Base-by-base conservation (phyloP, 2,329 filamentous ascomycete genomes). In the Fusarium liriodendri region DNA sequence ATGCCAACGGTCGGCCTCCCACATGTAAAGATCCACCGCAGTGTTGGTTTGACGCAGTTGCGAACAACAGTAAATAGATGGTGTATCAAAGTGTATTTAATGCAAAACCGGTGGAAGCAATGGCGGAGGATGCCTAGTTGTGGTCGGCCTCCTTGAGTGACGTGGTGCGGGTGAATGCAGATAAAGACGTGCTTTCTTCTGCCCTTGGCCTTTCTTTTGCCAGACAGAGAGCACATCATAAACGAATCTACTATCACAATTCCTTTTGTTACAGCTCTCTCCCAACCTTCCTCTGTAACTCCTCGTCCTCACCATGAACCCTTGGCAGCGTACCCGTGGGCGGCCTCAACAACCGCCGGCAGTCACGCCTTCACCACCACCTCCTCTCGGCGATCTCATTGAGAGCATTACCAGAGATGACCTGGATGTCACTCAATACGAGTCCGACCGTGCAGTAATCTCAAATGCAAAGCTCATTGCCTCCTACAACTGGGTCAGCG, bases 401-500 rank as follows among this genome's bases (percentile, higher is more conserved):
- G 70, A 78, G 22, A 64, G 32, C 20, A 66, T 80, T 27, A 58
- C 35, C 4, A 63, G 22, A n/a, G 69, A 70, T 1, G 58, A 29
- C 6, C 55, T 79, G 2, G 50, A 67, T 8, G 29, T 27, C 8
- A 25, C 32, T 5, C 22, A 27, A 4, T 4, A 32, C 10, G 38
- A 22, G 5, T 10, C 45, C 5, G 10, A 13, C 1, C 59, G 47
- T 18, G 75, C 40, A 2, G 62, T 64, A 5, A 85, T 87, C 67
- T 82, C 80, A 5, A 74, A 83, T 33, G 80, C 84, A 10, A 77
- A 82, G 62, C 79, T 83, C 55, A 68, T 88, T 13, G 80, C 86
- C 3, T 89, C 87, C 2, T 89, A 89, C 77, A 88, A 85, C 74
- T 88, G 86, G 86, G 80, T 87, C 61, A 82, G 85, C 61, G 78